A percentile compares a stretch with the other conserved stretches of the same genome.
phyloP scores from a whole-genome alignment of 2,329 filamentous ascomycete species.

The Xylariaceae sp. region DNA sequence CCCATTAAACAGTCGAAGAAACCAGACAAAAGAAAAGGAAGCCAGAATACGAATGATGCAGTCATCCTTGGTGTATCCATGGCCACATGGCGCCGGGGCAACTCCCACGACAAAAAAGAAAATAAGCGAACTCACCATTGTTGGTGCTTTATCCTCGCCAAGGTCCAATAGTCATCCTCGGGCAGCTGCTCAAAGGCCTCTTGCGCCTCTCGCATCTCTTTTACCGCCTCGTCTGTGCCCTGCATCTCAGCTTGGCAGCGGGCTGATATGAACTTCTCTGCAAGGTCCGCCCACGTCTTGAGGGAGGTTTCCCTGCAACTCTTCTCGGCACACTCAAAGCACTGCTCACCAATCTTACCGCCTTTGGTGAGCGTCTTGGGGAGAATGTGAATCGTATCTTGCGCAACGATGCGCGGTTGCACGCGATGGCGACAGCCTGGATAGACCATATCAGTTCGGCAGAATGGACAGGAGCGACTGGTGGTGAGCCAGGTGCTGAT shows the following conservation, averaged over 20 bases:
- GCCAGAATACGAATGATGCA: too few species aligned
- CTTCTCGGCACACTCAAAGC: constrained; percentile 17
- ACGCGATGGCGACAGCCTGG: constrained; percentile 31
- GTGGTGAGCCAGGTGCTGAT: constrained; percentile 27
- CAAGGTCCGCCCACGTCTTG: constrained; percentile 5
- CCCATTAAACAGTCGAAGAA: too few species aligned
- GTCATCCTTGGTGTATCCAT: too few species aligned
- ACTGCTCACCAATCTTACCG: constrained; percentile 25
- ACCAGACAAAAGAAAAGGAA: too few species aligned
- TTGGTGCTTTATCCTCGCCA: constrained; percentile 4
- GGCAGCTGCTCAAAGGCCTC: constrained; percentile 18
- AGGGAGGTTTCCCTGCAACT: constrained; percentile 4
- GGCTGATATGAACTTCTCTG: constrained; percentile 13
- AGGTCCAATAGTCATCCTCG: constrained; percentile 8
- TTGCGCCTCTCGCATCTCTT: constrained; percentile 11
- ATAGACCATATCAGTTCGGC: constrained; percentile 29
- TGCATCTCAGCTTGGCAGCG: constrained; percentile 10
- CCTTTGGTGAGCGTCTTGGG: constrained; percentile 32
- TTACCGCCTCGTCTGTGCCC: constrained; percentile 12
- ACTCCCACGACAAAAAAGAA: not conserved
- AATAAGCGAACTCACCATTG: constrained; percentile 15
- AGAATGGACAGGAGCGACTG: constrained; percentile 34
- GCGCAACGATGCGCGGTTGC: constrained; percentile 25
- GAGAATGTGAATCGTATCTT: constrained; percentile 31
- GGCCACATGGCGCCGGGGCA: not conserved